Base-by-base conservation (phyloP, 176 grass and related monocot genomes). In the Alloteropsis semialata region DNA sequence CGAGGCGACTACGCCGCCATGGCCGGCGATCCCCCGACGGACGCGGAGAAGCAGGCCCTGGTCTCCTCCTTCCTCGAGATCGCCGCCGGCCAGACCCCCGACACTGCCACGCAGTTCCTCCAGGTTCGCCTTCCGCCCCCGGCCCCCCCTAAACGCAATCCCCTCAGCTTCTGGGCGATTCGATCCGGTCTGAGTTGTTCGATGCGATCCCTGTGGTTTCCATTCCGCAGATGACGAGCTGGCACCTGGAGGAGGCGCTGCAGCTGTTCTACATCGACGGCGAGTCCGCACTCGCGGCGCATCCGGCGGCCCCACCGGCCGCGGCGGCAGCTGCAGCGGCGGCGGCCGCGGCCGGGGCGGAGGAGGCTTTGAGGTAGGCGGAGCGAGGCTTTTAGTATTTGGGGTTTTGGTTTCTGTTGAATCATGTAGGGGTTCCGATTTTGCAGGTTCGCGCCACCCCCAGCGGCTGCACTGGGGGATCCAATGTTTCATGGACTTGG, bases 61-160 rank as follows among this genome's bases (percentile, higher is more conserved):
- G 84, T 99, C 77, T 92, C 93, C 10, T 87, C 76, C 63, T 99
- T 99, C 87, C 89, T 96, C 76, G 96, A 99, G 91, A 94, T 99
- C 89, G 93, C 96, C 77, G 85, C 80, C 53, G 96, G 90, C 65
- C 91, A 99, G 80, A 92, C 84, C 28, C 72, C 81, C 14, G 80
- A 99, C 14, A 94, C 27, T 15, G 96, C 96, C 33, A 45, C 91
- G 19, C 93, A 96, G 78, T 99, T 96, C 76, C 91, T 99, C 22
- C 60, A 92, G 93, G 96, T 98, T 3, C 30, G 22, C 0, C 10
- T 19, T 17, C 19, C 14, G 4, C 73, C 3, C 25, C n/a, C n/a
- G 39, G 8, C 3, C 55, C 37, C 12, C n/a, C 12, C 59, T 10
- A 5, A 29, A 18, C 48, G 22, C 44, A 80, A 30, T 27, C 22